Base-by-base conservation (phyloP, 176 grass and related monocot species). In the Hyparrhenia diplandra region DNA sequence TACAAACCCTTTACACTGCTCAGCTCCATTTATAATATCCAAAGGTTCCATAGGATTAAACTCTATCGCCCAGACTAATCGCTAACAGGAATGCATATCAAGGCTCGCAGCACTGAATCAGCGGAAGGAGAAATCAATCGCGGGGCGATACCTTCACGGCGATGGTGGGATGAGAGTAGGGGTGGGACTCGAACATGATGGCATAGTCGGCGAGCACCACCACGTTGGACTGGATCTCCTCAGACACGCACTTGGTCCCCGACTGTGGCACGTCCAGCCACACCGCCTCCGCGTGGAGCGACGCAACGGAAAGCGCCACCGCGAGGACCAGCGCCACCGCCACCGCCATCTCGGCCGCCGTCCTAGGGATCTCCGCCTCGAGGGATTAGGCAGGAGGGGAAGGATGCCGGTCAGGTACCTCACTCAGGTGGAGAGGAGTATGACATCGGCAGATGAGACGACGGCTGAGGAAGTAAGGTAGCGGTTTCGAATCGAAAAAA, bases 181-280 rank as follows among this genome's bases (percentile, higher is more conserved):
- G 73, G 88, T 77, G 88, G n/a, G 83, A 79, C 77, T 95, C 87
- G 81, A 73, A 76, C 84, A 95, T 80, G 84, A 98, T 71, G 78
- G 81, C 7, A 80, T 98, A 98, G 64, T 98, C 92, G 62, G 90
- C 86, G 66, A 98, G 84, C 63, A 94, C 89, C 63, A 97, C 92
- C 80, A 97, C 94, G 81, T 92, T 92, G 37, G 89, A 82, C 65
- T 97, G 94, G 86, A 97, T 97, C 86, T 97, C 94, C 87, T 97
- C 94, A 9, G 94, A 94, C 35, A 97, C 85, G 87, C 94, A 97
- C 92, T 97, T 97, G 69, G 94, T 90, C 31, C 94, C 92, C 58
- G 85, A 49, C 67, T 71, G 76, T 52, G 92, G 95, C 84, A 98
- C 81, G 43, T 90, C 90, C 17, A 98, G 80, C 92, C 90, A 93